Conservation (phyloP, 805 yeast genomes). For the Candida rishiriensis region DNA sequence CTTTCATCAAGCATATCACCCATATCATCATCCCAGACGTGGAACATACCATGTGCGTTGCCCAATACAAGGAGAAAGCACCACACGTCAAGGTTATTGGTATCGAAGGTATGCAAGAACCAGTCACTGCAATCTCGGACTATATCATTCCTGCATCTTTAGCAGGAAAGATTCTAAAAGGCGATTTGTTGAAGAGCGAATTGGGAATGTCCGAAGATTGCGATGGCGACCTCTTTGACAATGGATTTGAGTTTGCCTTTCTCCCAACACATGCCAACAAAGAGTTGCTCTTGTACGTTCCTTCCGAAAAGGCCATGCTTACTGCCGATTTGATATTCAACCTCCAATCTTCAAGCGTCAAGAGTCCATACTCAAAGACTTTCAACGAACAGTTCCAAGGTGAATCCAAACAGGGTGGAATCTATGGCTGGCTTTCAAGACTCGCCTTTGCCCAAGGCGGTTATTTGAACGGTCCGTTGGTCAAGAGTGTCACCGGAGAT, state of each 20-base stretch:
- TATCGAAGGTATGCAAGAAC: conserved; percentile 37
- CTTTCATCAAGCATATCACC: conserved; percentile 34
- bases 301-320: conserved; percentile 42
- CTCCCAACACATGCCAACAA: conserved; percentile 54
- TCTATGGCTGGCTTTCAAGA: conserved; percentile 19
- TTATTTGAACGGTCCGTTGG: conserved; percentile 4
- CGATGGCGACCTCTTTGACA: conserved; percentile 28
- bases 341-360: conserved; percentile 46
- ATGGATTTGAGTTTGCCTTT: conserved; percentile 50
- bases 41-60: conserved; percentile 63
- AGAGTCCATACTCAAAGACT: conserved; percentile 22
- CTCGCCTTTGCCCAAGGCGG: conserved; percentile 14
- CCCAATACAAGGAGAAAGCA: conserved; percentile 43
- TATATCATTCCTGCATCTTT: conserved; percentile 31
- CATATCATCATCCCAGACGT: conserved; percentile 57
- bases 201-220: conserved; percentile 28
- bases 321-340: conserved; percentile 62
- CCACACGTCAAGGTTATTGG: conserved; percentile 54
- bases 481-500: conserved; percentile 8
- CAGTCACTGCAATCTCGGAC: conserved; percentile 36
- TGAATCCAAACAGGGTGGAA: conserved; percentile 40
- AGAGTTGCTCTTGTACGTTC: conserved; percentile 52
- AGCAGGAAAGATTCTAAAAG: conserved; percentile 34
- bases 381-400: conserved; percentile 43
- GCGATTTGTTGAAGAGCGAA: conserved; percentile 27